Evolutionary conservation across 2,329 filamentous ascomycete species (phyloP), one percentile per base, ranked within the genome.

Genomic region (Sphaceloma murrayae): DNA sequence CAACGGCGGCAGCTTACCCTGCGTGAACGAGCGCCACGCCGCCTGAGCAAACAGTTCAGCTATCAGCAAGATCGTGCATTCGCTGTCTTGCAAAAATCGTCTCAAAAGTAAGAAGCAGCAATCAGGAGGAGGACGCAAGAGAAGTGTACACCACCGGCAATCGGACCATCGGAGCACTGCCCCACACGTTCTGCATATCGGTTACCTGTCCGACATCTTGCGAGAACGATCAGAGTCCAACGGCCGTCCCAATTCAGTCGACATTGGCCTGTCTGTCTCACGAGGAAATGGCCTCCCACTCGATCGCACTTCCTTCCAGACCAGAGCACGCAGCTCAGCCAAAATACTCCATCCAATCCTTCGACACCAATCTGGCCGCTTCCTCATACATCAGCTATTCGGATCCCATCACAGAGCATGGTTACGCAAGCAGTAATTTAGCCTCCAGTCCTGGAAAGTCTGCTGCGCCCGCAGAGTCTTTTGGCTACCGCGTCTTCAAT

Each of bases 401-500:
- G 14, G 42, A 34, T 36, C 42, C 42, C 30, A 45, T 45, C 31
- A 16, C 42, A 36, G 42, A 45, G 42, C 19, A 45, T 45, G 42
- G 42, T 45, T 45, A 45, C 29, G 21, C 18, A 24, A 36, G 42
- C 30, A 45, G 31, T 21, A 24, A 45, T 34, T 34, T 45, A 45
- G 27, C 29, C 9, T 21, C 42, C 6, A 32, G 21, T n/a, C n/a
- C n/a, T 10, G 24, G n/a, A 40, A 45, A 45, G 32, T 3, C 42
- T 34, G 17, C 18, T 6, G 17, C 30, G 16, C 29, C 7, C 7
- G 6, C 30, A 19, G 42, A 45, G n/a, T 34, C 46, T 19, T 46
- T 51, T 43, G 49, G 49, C 13, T 47, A 40, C 10, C 38, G 46
- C 13, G 36, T 51, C 29, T 39, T 51, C 30, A 44, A 24, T 21